Evolutionary conservation across 108 stramenopile genomes (phyloP), one percentile per base, ranked within the genome.

Genomic region (Discostella stelligeroides): DNA sequence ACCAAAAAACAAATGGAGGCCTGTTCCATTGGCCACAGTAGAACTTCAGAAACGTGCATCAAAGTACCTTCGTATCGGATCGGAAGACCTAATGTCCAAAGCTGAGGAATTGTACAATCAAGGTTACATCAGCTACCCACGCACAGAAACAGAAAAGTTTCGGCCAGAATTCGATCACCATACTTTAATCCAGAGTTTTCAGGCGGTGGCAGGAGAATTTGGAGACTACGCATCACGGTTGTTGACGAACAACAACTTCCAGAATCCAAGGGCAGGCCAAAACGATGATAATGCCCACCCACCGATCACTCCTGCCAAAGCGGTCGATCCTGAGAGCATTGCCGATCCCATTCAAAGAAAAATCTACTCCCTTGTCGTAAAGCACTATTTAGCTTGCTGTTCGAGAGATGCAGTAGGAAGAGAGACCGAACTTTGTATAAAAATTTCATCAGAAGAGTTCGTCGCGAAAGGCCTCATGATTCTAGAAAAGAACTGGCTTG

Each of bases 311-410:
- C 99, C 99, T 7, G 94, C 92, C 43, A 97, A 97, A 68, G 93
- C 86, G 28, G 97, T 96, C 5, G 90, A 90, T 71, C 92, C 92
- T 0, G 57, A 75, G 27, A 63, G 88, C n/a, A 90, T 97, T 69
- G 51, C 56, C 23, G 86, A 93, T 70, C 68, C 80, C 3, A 84
- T 73, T 7, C 90, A 96, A 70, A 57, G 87, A 48, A 84, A 80
- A 23, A 79, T 98, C 14, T 99, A 98, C 71, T 88, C 81, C 38
- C 83, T 98, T 39, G 85, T 99, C 9, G 88, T 88, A 17, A 92
- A 97, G 69, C 99, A 99, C 63, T 99, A 98, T 63, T 79, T 99
- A 18, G 99, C 99, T 10, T 97, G 96, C 63, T 99, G 99, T 74
- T 92, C 96, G 24, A 69, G 89, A 60, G 99, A 99, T 75, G 98